Base-by-base conservation (phyloP, 805 yeast genomes). In the Metschnikowia reukaufii region DNA sequence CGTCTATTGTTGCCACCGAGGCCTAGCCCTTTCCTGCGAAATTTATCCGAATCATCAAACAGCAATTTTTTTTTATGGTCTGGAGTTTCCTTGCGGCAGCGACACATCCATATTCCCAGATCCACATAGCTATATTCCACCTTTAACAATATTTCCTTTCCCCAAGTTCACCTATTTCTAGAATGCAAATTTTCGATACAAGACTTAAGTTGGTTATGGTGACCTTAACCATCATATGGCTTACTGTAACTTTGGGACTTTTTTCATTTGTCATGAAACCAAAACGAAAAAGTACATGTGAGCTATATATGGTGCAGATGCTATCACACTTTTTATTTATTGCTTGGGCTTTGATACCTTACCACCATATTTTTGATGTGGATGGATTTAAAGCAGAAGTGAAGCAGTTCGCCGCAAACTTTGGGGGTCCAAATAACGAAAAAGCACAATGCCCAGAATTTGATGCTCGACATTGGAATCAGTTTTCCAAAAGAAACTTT, bases 391-490 rank as follows among this genome's bases (percentile, higher is more conserved):
- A 25, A 31, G 42, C 36, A 2, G 39, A 32, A 35, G 49, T 45
- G 30, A 36, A 32, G 32, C 45, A 25, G n/a, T 36, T 39, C 42
- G 41, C 45, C 12, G 48, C 48, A n/a, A 33, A 29, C 31, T 20
- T 27, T 10, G 37, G 15, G 18, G 37, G 7, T 4, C n/a, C 18
- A 12, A 18, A 20, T 4, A 21, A 20, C 19, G 37, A 39, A 15
- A 25, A 20, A 4, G 2, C 40, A 10, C 35, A 20, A 13, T 39
- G 48, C 21, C 44, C 40, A 6, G 16, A 21, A 16, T 31, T 31
- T 18, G 48, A 39, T 35, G 16, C 41, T 13, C 17, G 7, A 17
- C 19, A 6, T 12, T 45, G 48, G 48, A 36, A n/a, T 7, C 9
- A 31, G 5, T 36, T 21, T 19, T 20, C 47, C 6, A 10, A 4